A percentile compares a stretch with the other conserved stretches of the same genome.
phyloP scores from a whole-genome alignment of 176 grass and related monocot species.

The Dendrocalamus sinicus region DNA sequence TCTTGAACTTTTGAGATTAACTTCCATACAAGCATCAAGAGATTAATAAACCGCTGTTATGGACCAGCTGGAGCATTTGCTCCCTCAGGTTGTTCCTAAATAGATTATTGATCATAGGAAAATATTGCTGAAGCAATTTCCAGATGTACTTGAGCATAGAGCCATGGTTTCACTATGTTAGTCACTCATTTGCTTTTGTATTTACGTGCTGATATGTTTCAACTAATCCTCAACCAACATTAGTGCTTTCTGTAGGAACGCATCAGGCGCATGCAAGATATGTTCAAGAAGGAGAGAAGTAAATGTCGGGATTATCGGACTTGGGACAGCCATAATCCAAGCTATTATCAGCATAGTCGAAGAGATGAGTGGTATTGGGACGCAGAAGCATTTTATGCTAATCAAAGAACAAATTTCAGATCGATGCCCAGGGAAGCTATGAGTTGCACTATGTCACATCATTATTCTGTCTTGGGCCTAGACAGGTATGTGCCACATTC shows the following conservation, averaged over 20 bases:
- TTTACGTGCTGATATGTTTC: conserved; percentile 40
- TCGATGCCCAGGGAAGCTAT: conserved; percentile 45
- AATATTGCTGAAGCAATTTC: neutral
- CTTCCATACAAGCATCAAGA: neutral
- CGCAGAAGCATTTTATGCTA: conserved; percentile 54
- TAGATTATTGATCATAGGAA: neutral
- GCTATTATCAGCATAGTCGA: conserved; percentile 59
- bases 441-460: conserved; percentile 57
- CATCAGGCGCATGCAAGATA: conserved; percentile 72
- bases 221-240: conserved; percentile 34
- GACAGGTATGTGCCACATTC: conserved; percentile 51
- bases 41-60: neutral
- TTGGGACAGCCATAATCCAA: conserved; percentile 49
- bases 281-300: conserved; percentile 74
- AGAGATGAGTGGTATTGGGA: conserved; percentile 75
- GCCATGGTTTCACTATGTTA: neutral
- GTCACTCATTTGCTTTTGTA: neutral
- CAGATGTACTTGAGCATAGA: neutral
- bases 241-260: conserved; percentile 62
- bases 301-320: conserved; percentile 62
- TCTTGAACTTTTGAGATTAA: neutral
- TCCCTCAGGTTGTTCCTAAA: neutral
- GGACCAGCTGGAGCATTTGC: neutral
- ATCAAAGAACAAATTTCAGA: conserved; percentile 66
- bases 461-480: conserved; percentile 81